A percentile compares a stretch with the other conserved stretches of the same genome.
These are phyloP conservation scores for Fusarium pseudonygamai DNA, from an alignment of 2,329 filamentous ascomycete species.

Conservation along the genomic window DNA sequence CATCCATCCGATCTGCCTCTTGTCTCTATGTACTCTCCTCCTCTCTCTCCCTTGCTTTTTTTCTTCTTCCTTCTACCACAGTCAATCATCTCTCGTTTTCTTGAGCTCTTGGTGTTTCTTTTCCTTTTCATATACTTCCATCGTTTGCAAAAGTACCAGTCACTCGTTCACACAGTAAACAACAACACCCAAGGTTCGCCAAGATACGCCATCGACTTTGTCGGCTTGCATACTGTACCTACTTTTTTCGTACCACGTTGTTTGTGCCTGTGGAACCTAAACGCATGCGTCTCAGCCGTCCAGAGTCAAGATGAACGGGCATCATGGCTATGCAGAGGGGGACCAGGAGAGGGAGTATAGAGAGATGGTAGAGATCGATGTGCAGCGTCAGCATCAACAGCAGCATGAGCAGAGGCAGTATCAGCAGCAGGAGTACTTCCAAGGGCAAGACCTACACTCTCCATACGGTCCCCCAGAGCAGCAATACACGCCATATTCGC, in stretches of 20 bases:
- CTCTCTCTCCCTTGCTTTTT: slow-evolving; percentile 17
- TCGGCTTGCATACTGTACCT: not conserved
- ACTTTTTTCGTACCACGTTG: not conserved
- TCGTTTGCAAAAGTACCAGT: slow-evolving; percentile 2
- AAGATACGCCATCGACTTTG: not conserved
- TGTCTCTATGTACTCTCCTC: not conserved
- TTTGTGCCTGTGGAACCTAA: not conserved
- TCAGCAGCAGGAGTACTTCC: slow-evolving; percentile 34
- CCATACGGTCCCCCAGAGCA: slow-evolving; percentile 34
- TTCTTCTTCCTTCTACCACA: not conserved
- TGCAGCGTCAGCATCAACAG: slow-evolving; percentile 42
- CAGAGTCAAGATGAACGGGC: slow-evolving; percentile 42
- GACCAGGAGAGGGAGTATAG: slow-evolving; percentile 42
- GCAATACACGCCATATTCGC: slow-evolving; percentile 30
- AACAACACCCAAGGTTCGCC: slow-evolving; percentile 13
- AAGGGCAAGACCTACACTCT: slow-evolving; percentile 34
- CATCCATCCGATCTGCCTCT: not conserved
- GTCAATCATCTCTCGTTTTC: slow-evolving; percentile 21
- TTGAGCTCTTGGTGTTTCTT: slow-evolving; percentile 20
- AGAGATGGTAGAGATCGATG: slow-evolving; percentile 51
- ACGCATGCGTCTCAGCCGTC: slow-evolving; percentile 33
- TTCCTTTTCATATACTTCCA: not conserved
- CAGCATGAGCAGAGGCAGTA: slow-evolving; percentile 40
- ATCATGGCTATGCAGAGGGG: slow-evolving; percentile 35
- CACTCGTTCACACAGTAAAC: slow-evolving; percentile 20